phyloP scores from a whole-genome alignment of 495 filamentous ascomycete species.

The Aspergillus nanangensis region DNA sequence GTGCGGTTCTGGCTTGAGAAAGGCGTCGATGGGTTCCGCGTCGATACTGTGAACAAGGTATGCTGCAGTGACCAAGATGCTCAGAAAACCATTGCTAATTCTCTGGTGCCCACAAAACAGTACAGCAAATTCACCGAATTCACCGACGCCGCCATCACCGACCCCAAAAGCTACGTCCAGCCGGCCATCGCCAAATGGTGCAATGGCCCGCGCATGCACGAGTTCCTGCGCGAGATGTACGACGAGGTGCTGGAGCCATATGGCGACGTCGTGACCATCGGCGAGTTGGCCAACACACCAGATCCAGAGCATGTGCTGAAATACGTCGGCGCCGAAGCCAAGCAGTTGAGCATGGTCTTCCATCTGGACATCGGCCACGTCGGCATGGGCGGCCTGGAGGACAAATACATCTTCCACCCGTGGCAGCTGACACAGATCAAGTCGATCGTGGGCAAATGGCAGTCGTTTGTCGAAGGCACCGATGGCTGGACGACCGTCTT shows the following conservation, averaged over 20 bases:
- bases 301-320: conserved; percentile 37
- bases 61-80: not conserved
- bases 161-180: conserved; percentile 35
- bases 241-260: conserved; percentile 39
- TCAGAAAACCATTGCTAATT: no score
- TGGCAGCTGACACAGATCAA: conserved; percentile 43
- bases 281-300: conserved; percentile 45
- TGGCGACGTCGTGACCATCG: conserved; percentile 42
- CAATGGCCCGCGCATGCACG: conserved; percentile 56
- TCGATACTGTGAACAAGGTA: conserved; percentile 50
- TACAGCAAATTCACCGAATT: conserved; percentile 46
- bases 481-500: conserved; percentile 52
- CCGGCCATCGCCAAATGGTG: conserved; percentile 42
- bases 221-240: conserved; percentile 45
- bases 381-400: conserved; percentile 36
- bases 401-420: conserved; percentile 31
- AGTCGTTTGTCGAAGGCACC: conserved; percentile 42
- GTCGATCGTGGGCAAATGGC: conserved; percentile 29
- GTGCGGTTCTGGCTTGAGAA: conserved; percentile 51
- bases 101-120: not conserved
- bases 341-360: conserved; percentile 53
- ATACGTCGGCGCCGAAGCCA: conserved; percentile 40
- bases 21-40: conserved; percentile 49
- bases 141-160: conserved; percentile 38
- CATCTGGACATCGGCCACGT: conserved; percentile 49